Evolutionary conservation across 192 early-diverging fungal genomes (phyloP).

Genomic region (Oehlia diaphana): DNA sequence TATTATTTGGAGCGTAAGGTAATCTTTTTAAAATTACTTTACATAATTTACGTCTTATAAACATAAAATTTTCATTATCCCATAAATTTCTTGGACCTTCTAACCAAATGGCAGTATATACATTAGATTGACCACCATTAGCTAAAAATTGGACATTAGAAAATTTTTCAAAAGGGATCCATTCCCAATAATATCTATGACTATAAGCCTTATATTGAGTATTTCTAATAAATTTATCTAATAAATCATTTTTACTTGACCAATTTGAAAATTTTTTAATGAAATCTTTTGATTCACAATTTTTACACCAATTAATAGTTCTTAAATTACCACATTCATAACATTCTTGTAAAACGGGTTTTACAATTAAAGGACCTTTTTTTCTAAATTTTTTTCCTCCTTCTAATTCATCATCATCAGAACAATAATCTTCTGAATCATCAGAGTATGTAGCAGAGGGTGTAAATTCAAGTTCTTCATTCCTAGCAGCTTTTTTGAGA

Average conservation of each 20-base stretch:
- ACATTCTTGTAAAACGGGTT: neutral
- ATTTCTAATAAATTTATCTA: conserved; percentile 3
- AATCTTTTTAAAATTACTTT: neutral
- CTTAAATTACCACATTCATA: neutral
- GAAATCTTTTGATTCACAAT: conserved; percentile 2
- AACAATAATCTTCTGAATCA: neutral
- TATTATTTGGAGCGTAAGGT: neutral
- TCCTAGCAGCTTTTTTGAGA: neutral
- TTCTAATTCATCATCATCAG: neutral
- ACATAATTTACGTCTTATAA: neutral
- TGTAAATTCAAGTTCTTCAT: neutral
- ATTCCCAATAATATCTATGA: neutral
- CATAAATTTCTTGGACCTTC: conserved; percentile 1
- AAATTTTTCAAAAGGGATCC: conserved; percentile 1
- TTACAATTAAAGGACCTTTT: neutral
- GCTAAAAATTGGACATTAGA: neutral
- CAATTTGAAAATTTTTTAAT: neutral
- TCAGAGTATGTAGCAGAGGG: neutral
- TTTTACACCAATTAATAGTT: conserved; percentile 2
- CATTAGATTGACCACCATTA: neutral
- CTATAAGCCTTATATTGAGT: neutral
- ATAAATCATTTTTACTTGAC: neutral
- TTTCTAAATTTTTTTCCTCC: too few species aligned
- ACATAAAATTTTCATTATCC: neutral
- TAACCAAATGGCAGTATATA: neutral